Evolutionary conservation across 306 rosid genomes (phyloP).

Genomic region (Lathyrus tuberosus): DNA sequence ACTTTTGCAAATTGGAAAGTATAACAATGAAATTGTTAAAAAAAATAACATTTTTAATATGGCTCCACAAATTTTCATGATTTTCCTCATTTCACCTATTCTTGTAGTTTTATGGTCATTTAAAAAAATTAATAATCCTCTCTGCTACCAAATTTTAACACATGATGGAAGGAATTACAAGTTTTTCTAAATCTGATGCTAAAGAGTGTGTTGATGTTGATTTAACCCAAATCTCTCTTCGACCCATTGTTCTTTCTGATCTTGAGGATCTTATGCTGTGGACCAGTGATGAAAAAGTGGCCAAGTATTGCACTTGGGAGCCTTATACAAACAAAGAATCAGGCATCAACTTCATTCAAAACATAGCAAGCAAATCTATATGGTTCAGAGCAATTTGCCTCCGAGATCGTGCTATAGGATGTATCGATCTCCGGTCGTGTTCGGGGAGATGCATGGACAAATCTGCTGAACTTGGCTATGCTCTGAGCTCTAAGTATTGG

Average conservation of each 20-base stretch:
- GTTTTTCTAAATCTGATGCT: conserved; percentile 4
- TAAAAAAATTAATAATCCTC: no score
- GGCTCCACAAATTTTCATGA: no score
- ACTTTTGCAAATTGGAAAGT: no score
- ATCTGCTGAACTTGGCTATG: conserved; percentile 54
- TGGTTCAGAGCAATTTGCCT: conserved; percentile 66
- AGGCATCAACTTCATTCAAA: conserved; percentile 45
- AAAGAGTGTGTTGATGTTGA: conserved; percentile 14
- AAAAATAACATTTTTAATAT: no score
- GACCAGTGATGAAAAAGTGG: conserved; percentile 53
- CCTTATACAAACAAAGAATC: conserved; percentile 53
- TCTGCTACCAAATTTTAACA: no score
- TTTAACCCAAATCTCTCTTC: conserved; percentile 46
- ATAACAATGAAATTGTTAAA: no score
- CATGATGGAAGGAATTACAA: conserved; percentile 28
- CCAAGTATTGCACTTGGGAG: conserved; percentile 60
- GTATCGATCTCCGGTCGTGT: conserved; percentile 34
- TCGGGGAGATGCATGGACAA: conserved; percentile 44
- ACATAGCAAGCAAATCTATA: conserved; percentile 29
- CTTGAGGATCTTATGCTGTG: conserved; percentile 25
- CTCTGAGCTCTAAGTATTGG: conserved; percentile 54
- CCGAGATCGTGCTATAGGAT: conserved; percentile 51
- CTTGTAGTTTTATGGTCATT: no score
- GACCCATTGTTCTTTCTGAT: conserved; percentile 45
- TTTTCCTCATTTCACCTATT: no score